Base-by-base conservation (phyloP, 2,329 filamentous ascomycete genomes). In the Aspergillus oerlinghausenensis region DNA sequence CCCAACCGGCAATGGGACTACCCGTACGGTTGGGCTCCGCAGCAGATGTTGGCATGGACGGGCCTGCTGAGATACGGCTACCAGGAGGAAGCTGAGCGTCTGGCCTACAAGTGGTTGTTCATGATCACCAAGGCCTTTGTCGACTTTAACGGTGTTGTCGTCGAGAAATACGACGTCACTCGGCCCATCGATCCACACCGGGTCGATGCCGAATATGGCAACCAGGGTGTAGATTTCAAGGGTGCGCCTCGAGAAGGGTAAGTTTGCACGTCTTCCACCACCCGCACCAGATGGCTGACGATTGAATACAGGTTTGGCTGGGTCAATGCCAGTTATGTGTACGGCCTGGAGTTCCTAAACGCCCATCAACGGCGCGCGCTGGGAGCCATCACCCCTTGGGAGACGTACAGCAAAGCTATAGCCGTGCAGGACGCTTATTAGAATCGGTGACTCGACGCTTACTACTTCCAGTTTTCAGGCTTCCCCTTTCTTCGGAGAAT, bases 71-170 rank as follows among this genome's bases (percentile, higher is more conserved):
- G 92, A 19, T 99, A 97, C 70, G 92, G 92, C 54, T 97, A 96
- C 71, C 86, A 88, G 28, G 89, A 93, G 25, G 92, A 97, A 60
- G 92, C 92, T 1, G 89, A 96, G 76, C 82, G 92, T 35, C 77
- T 99, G 62, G 89, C 91, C 0, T 99, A 99, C 76, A 92, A 94
- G 75, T 99, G 94, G 94, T 78, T 97, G 53, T 96, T 92, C 73
- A 97, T 97, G 93, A 92, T 97, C 68, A 97, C 91, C 57, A 97
- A 96, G 76, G 92, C 94, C 0, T 97, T 97, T 77, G 92, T 97
- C 59, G 93, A 99, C 73, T 97, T 93, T 80, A 97, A 97, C 70
- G 94, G 94, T 42, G 92, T 97, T 8, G 93, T 99, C 1, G 94
- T 97, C 5, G 94, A 99, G 77, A 99, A 99, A 79, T 99, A 99